Conservation (phyloP, 116 monocot species). For the Iris pallida region DNA sequence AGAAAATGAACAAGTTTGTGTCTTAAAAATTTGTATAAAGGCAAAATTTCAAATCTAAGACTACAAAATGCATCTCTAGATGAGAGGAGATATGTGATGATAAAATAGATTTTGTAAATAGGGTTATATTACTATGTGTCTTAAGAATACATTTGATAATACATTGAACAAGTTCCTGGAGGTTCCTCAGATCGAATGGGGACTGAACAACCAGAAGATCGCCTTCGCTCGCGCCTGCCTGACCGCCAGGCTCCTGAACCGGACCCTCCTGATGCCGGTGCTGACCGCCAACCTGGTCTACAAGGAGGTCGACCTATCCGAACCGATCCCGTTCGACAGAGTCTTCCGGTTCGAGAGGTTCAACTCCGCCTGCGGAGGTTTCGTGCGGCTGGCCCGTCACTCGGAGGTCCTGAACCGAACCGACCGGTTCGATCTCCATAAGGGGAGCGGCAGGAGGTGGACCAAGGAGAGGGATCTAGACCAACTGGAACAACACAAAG, state of each 20-base stretch:
- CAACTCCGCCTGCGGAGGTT: conserved; percentile 62
- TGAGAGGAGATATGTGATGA: too few relatives aligned
- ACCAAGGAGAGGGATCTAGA: conserved; percentile 67
- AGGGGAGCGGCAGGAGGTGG: conserved; percentile 94
- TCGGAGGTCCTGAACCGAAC: conserved; percentile 53
- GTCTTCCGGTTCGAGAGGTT: conserved; percentile 68
- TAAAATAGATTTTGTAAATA: too few relatives aligned
- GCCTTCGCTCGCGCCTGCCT: conserved; percentile 84
- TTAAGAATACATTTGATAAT: too few relatives aligned
- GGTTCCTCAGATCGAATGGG: conserved; percentile 96
- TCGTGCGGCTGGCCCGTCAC: conserved; percentile 48
- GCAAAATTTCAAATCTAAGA: too few relatives aligned
- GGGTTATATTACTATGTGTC: too few relatives aligned
- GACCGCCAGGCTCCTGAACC: conserved; percentile 69
- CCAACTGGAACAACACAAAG: conserved; percentile 48
- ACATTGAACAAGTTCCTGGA: conserved; percentile 81
- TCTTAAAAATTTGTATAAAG: too few relatives aligned
- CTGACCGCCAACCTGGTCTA: conserved; percentile 82
- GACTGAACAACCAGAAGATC: conserved; percentile 94
- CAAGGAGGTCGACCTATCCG: conserved; percentile 70
- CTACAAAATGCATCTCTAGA: too few relatives aligned
- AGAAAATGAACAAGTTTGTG: too few relatives aligned
- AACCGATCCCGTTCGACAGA: conserved; percentile 72
- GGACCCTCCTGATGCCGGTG: conserved; percentile 84
- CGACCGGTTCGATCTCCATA: conserved; percentile 48